Conservation (phyloP, 345 rosid genomes). For the Adansonia digitata region DNA sequence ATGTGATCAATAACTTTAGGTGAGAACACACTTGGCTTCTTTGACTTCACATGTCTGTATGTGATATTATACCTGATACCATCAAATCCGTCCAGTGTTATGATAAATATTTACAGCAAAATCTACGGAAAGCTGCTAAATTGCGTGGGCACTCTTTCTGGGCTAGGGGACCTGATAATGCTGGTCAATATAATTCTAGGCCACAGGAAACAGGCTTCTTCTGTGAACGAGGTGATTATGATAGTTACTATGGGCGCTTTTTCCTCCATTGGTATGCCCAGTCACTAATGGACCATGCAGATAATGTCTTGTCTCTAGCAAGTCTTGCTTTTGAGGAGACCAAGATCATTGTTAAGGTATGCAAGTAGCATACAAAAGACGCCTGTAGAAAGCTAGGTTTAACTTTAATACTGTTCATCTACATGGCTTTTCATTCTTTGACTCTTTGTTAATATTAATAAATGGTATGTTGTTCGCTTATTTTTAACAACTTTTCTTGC, state of each 20-base stretch:
- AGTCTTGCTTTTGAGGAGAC: slow-evolving; percentile 78
- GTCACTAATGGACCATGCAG: slow-evolving; percentile 63
- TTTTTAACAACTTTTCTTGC: neutral
- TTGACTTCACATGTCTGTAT: neutral
- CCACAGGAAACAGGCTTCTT: slow-evolving; percentile 95
- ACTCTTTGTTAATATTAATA: neutral
- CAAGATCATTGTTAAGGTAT: slow-evolving; percentile 72
- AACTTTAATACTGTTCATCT: slow-evolving; percentile 2
- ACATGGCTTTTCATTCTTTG: neutral
- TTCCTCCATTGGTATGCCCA: slow-evolving; percentile 90
- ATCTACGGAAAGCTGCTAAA: slow-evolving; percentile 68
- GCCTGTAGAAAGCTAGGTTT: neutral
- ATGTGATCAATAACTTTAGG: neutral
- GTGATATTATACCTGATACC: neutral
- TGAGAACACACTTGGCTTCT: neutral
- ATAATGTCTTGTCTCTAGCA: slow-evolving; percentile 78
- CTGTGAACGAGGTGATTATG: slow-evolving; percentile 88
- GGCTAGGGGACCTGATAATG: slow-evolving; percentile 89
- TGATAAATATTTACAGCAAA: slow-evolving; percentile 75
- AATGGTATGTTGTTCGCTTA: neutral
- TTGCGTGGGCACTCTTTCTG: slow-evolving; percentile 73
- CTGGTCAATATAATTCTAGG: slow-evolving; percentile 81
- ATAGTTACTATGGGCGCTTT: slow-evolving; percentile 90
- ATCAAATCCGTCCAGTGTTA: slow-evolving; percentile 55
- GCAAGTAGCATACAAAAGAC: neutral